Evolutionary conservation across 2,329 filamentous ascomycete species (phyloP), one percentile per base, ranked within the genome.

Genomic region (Ophiocordyceps unilateralis): DNA sequence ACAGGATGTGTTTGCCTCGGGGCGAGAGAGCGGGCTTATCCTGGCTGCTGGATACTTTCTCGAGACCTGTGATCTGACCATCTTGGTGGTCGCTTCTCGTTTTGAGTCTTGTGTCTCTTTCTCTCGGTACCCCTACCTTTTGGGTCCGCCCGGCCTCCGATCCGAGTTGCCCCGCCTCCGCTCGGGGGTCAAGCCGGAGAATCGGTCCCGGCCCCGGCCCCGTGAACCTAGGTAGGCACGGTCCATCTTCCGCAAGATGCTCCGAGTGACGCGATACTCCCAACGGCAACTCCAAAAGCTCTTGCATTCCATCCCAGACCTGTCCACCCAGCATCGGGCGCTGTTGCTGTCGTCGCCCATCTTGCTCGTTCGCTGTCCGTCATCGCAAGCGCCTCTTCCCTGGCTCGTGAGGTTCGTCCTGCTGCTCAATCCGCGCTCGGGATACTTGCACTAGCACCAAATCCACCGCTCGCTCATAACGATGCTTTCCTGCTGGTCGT

Each of bases 361-460:
- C 42, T 56, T 75, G 24, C 58, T 74, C 22, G 50, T 70, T 48
- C 64, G 63, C 39, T 65, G 64, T 48, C 55, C 61, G 32, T 50
- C 60, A 28, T 49, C 50, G 28, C 58, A 66, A 43, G 52, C 63
- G 21, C 52, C 65, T 41, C 59, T 55, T 30, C 52, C 52, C 9
- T 52, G 52, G 17, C 50, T 52, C 12, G 56, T 59, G 24, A 52
- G 58, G 7, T 63, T 70, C 47, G 56, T 63, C 6, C 58, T 63
- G 19, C 49, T 72, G 11, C 62, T 68, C 47, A 69, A 73, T 51
- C 69, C 69, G 1, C 63, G 63, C 20, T 68, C 70, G 1, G 69
- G 69, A 8, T 54, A 59, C n/a, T 68, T 63, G 43, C 52, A 55
- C 23, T 66, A 63, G 53, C 44, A 45, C 34, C 54, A 58, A 39